Evolutionary conservation across 257 asterid species (phyloP).

Genomic region (Primulina huaijiensis): DNA sequence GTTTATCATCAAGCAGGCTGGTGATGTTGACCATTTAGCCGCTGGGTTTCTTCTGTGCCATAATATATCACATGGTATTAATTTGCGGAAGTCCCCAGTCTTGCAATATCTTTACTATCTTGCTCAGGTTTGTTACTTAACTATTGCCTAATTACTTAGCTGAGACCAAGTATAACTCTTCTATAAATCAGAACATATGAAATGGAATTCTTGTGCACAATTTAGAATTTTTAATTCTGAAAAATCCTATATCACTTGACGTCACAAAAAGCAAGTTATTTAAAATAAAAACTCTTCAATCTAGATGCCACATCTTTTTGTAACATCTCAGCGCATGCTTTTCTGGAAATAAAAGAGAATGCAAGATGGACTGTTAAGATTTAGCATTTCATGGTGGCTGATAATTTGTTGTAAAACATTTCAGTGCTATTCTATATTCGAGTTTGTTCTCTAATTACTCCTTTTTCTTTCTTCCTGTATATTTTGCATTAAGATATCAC

Average conservation of each 20-base stretch:
- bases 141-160: constrained; percentile 18
- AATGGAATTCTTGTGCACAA: constrained; percentile 8
- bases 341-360: not conserved
- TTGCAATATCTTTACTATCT: constrained; percentile 90
- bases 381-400: no score
- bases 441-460: no score
- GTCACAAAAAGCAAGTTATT: not conserved
- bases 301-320: constrained; percentile 11
- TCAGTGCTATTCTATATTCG: no score
- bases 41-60: constrained; percentile 92
- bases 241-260: not conserved
- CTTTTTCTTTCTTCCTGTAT: no score
- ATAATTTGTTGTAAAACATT: no score
- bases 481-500: constrained; percentile 5
- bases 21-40: constrained; percentile 95
- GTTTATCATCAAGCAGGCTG: constrained; percentile 62
- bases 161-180: constrained; percentile 4
- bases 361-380: no score
- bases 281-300: not conserved
- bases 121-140: constrained; percentile 68
- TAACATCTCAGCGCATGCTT: not conserved
- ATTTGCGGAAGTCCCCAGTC: constrained; percentile 84
- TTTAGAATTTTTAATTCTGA: not conserved
- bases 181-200: not conserved
- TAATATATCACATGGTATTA: constrained; percentile 90